Evolutionary conservation across 768 basidiomycete species (phyloP).

Genomic region (Naganishia vaughanmartiniae): DNA sequence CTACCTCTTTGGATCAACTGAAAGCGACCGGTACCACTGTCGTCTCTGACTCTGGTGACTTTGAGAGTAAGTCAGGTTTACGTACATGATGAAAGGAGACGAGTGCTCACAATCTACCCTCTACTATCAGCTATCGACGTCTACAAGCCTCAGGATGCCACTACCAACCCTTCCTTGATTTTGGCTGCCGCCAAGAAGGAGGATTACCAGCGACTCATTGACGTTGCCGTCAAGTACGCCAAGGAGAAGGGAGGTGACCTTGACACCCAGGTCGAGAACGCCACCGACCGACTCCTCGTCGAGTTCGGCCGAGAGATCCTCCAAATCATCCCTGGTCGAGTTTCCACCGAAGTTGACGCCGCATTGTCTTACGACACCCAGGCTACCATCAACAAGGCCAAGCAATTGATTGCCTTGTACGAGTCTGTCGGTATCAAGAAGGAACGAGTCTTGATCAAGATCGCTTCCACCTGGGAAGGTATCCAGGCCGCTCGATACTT

Average conservation of each 20-base stretch:
- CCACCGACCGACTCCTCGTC: constrained; percentile 87
- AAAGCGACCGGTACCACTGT: constrained; percentile 92
- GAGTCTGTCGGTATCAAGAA: constrained; percentile 87
- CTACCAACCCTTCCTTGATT: constrained; percentile 94
- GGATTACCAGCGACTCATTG: constrained; percentile 65
- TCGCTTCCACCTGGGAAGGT: constrained; percentile 98
- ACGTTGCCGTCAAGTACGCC: constrained; percentile 50
- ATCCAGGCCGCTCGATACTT: constrained; percentile 98
- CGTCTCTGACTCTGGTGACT: constrained; percentile 95
- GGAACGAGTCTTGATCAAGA: constrained; percentile 96
- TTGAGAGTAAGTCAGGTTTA: constrained; percentile 61
- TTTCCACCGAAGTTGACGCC: constrained; percentile 98
- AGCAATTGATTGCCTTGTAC: constrained; percentile 83
- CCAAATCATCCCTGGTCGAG: constrained; percentile 91
- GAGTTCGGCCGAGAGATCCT: constrained; percentile 97
- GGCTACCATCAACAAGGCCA: constrained; percentile 53
- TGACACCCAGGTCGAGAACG: constrained; percentile 72
- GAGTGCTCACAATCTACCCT: constrained; percentile 18
- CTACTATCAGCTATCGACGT: constrained; percentile 74
- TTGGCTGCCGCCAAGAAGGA: constrained; percentile 88
- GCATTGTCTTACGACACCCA: constrained; percentile 90
- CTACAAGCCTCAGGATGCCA: constrained; percentile 99
- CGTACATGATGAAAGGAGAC: background rate
- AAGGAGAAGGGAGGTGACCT: constrained; percentile 77
- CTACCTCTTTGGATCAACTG: constrained; percentile 57